Evolutionary conservation across 2,329 filamentous ascomycete species (phyloP).

Genomic region (Zalaria sp.): DNA sequence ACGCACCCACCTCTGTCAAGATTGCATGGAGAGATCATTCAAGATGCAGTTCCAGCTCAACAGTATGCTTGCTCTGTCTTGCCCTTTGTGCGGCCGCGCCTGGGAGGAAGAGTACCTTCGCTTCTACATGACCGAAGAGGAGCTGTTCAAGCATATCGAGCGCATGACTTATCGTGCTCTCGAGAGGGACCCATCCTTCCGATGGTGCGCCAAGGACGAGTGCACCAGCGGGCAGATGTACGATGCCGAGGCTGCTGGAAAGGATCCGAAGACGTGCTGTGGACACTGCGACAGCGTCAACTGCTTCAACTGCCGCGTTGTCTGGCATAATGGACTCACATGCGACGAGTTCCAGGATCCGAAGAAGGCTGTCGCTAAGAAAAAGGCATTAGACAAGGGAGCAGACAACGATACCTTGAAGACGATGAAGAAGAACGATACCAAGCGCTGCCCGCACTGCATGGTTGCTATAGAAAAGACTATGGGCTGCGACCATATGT

Average conservation of each 20-base stretch:
- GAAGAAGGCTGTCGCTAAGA: constrained; percentile 1
- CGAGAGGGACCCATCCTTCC: constrained; percentile 2
- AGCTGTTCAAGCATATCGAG: neutral
- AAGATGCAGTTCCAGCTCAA: neutral
- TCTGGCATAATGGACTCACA: constrained; percentile 5
- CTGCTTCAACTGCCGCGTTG: constrained; percentile 4
- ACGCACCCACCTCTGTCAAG: neutral
- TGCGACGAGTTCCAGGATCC: constrained; percentile 5
- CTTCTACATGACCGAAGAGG: neutral
- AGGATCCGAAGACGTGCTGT: constrained; percentile 3
- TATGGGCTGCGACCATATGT: constrained; percentile 4
- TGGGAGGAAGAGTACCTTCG: neutral
- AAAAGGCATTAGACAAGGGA: constrained; percentile 1
- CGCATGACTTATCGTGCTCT: constrained; percentile 4
- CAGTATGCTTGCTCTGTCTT: neutral
- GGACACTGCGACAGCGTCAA: constrained; percentile 1
- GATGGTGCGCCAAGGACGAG: constrained; percentile 5
- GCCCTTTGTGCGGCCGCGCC: neutral
- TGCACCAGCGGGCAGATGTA: constrained; percentile 4
- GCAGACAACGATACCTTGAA: neutral
- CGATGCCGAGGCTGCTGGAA: neutral
- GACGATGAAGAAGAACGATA: constrained; percentile 3
- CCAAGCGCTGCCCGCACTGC: constrained; percentile 5
- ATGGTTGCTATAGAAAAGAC: constrained; percentile 1
- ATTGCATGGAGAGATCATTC: neutral